A percentile compares a stretch with the other conserved stretches of the same genome.
phyloP scores from a whole-genome alignment of 177 flowering plant genomes.

The Vitis hybrid region DNA sequence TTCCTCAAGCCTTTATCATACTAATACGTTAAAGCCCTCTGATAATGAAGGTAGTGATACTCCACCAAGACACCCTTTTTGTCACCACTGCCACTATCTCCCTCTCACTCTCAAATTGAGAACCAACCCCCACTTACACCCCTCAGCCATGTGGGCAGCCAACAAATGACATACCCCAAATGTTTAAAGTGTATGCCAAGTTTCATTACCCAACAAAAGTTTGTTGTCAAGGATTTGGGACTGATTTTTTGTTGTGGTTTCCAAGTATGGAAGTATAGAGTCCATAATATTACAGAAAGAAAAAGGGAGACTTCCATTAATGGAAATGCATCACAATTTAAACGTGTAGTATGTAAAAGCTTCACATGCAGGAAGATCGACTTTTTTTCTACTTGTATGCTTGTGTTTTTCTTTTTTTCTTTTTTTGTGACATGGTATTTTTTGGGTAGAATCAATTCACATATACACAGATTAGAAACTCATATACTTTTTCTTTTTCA shows the following conservation, averaged over 20 bases:
- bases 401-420: too few relatives aligned
- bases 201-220: constrained; percentile 6
- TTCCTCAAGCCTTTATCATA: background rate
- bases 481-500: too few relatives aligned
- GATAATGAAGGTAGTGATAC: constrained; percentile 27
- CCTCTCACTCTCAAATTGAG: background rate
- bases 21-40: constrained; percentile 8
- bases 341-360: background rate
- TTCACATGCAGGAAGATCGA: too few relatives aligned
- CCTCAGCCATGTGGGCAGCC: constrained; percentile 27
- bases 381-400: too few relatives aligned
- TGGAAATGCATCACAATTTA: background rate
- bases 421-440: too few relatives aligned
- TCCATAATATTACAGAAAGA: background rate
- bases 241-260: too few relatives aligned
- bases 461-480: too few relatives aligned
- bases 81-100: constrained; percentile 15
- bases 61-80: constrained; percentile 27
- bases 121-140: background rate
- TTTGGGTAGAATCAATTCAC: too few relatives aligned
- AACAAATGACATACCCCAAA: constrained; percentile 19
- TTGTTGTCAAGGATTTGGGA: too few relatives aligned
- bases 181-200: constrained; percentile 2
- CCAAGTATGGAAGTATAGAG: too few relatives aligned
- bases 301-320: background rate